These are phyloP conservation scores for Nemophila menziesii DNA, from an alignment of 257 asterid genomes.

Conservation along the genomic window DNA sequence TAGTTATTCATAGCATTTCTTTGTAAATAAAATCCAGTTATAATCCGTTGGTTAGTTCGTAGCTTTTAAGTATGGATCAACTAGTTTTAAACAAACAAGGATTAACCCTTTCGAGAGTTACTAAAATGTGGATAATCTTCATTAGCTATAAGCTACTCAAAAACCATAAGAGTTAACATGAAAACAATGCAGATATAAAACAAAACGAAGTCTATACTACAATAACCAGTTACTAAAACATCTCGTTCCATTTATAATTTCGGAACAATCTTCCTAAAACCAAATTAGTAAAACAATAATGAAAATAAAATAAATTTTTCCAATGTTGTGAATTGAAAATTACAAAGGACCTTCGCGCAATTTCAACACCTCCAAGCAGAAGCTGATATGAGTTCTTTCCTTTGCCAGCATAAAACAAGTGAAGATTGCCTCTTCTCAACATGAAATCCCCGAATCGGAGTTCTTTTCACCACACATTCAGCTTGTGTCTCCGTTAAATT, in stretches of 20 bases:
- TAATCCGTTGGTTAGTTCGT: too few relatives aligned
- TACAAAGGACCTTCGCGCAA: constrained; percentile 30
- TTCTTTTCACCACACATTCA: constrained; percentile 76
- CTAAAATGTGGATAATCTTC: too few relatives aligned
- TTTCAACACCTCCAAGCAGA: constrained; percentile 95
- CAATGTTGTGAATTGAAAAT: constrained; percentile 20
- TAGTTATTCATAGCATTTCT: too few relatives aligned
- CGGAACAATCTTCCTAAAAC: constrained; percentile 44
- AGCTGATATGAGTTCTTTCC: constrained; percentile 88
- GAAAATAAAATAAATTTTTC: constrained; percentile 32
- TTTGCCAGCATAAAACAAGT: constrained; percentile 90
- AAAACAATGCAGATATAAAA: constrained; percentile 20
- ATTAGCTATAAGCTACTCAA: neutral
- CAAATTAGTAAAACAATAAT: constrained; percentile 29
- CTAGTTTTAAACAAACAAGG: too few relatives aligned
- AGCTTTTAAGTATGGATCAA: too few relatives aligned
- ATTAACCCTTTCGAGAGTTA: too few relatives aligned
- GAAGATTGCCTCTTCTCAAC: constrained; percentile 90
- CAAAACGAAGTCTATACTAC: constrained; percentile 29
- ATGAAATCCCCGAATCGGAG: constrained; percentile 76
- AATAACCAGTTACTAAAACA: constrained; percentile 41
- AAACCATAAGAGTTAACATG: constrained; percentile 19
- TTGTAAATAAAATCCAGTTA: too few relatives aligned
- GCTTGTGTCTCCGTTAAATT: constrained; percentile 86
- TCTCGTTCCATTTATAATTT: constrained; percentile 25